Evolutionary conservation across 1,139 yeast genomes (phyloP), one percentile per base, ranked within the genome.

Genomic region (Meyerozyma elateridarum): DNA sequence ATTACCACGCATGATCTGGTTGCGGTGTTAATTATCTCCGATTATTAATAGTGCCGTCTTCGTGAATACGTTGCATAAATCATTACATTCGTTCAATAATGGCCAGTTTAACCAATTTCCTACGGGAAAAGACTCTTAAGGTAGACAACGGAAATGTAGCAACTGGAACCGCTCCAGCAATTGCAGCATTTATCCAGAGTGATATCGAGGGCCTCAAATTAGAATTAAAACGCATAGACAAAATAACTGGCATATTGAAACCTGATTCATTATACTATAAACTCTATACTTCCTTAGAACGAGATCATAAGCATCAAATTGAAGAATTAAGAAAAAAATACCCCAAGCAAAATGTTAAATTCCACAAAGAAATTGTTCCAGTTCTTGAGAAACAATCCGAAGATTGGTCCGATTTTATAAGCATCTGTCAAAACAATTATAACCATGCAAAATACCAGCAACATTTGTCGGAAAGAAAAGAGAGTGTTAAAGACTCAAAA

Each of bases 361-460:
- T 45, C 31, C 46, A 50, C 11, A 32, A 30, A 7, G 44, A 41
- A 29, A 39, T 52, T 14, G 37, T 51, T 7, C 35, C 36, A 13
- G 25, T 43, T 14, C 46, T 47, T 36, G 51, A 46, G 31, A 32
- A 33, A 14, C 46, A 47, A 6, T 33, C 52, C 13, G 38, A 34
- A 9, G 59, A 54, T 21, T 50, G 44, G 31, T 34, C 39, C 9
- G 39, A 46, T 28, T 38, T 55, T n/a, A 30, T 51, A 18, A 54
- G 47, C n/a, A 39, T 49, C 12, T 39, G 51, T 34, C 42, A 46
- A 34, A 51, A 52, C 33, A 52, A 51, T 36, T 46, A 52, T 32
- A 42, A 41, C 29, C 45, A 43, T 15, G 48, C 45, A 8, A 13
- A 15, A 8, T 9, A 15, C 8, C 27, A 24, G 27, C 27, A 24